phyloP scores from a whole-genome alignment of 1,139 yeast genomes.

The Arxiozyma slooffiae region DNA sequence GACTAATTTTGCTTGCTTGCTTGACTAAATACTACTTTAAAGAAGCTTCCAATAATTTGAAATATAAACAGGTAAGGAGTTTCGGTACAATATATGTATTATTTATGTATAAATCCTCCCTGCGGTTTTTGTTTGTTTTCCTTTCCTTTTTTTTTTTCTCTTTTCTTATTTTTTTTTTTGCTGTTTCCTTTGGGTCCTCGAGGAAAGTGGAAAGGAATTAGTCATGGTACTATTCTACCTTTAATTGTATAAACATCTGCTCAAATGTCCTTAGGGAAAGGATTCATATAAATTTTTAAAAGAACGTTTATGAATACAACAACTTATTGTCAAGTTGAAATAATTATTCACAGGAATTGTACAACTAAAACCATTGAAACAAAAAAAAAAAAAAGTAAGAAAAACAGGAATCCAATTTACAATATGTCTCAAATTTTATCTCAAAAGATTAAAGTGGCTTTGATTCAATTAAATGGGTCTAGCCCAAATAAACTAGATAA shows the following conservation, averaged over 20 bases:
- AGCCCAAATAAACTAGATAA: constrained; percentile 48
- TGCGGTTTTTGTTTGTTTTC: background rate
- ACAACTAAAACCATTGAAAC: background rate
- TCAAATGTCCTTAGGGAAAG: no score
- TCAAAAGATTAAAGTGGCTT: constrained; percentile 42
- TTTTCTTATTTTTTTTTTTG: no score
- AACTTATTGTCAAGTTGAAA: background rate
- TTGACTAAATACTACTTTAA: no score
- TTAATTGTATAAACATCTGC: background rate
- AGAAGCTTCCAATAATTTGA: no score
- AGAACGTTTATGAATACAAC: background rate
- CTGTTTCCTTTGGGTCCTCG: background rate
- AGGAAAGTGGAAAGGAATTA: background rate
- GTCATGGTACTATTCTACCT: background rate
- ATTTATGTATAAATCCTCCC: no score
- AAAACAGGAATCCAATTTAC: background rate
- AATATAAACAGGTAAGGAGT: no score
- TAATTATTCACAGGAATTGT: background rate
- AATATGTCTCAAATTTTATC: constrained; percentile 28
- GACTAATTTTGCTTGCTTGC: no score
- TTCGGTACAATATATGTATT: no score
- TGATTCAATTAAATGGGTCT: constrained; percentile 34
- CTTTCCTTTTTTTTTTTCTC: no score
- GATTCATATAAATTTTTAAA: no score
- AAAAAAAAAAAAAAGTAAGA: background rate